Evolutionary conservation across 2,329 filamentous ascomycete species (phyloP), one percentile per base, ranked within the genome.

Genomic region (Metarhizium robertsii): DNA sequence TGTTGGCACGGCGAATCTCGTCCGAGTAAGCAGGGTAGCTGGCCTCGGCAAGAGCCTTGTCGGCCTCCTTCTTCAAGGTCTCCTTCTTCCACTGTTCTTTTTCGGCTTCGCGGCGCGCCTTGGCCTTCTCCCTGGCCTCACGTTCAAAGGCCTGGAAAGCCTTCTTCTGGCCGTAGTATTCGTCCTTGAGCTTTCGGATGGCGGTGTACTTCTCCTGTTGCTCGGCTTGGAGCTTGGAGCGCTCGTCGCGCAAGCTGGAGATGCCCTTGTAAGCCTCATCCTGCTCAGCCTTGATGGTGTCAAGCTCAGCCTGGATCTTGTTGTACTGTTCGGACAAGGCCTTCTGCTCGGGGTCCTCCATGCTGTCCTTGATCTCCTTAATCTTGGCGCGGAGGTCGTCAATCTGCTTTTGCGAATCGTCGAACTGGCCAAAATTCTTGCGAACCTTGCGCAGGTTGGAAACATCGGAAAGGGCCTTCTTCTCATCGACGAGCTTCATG

Each of bases 401-500:
- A 64, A 99, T 97, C 62, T 81, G 81, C 80, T 95, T 95, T 75
- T 97, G 89, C 38, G 85, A 79, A 57, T 88, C 85, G 58, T 95
- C 90, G 66, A 97, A 87, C 59, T 85, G 83, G 57, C 85, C 84
- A 70, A 99, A 96, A 73, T 84, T 87, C 84, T 96, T 97, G 76
- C 89, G 89, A 67, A 88, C 82, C 79, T 95, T 95, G 72, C 88
- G 86, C 62, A 97, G 77, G 69, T 76, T 86, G 51, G 87, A 88
- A 64, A 96, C 86, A 65, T 96, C 90, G 52, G 81, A 76, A 20
- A 97, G 79, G 8, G 90, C 86, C 81, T 96, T 97, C 80, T 90
- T 95, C 83, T 97, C 94, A 65, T 99, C 94, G 11, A 97, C 94
- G 53, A 99, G 78, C 76, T 92, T 95, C 87, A 99, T 92, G 70